These are phyloP conservation scores for Paramecium biaurelia DNA, from an alignment of 73 alveolate genomes.

Conservation along the genomic window DNA sequence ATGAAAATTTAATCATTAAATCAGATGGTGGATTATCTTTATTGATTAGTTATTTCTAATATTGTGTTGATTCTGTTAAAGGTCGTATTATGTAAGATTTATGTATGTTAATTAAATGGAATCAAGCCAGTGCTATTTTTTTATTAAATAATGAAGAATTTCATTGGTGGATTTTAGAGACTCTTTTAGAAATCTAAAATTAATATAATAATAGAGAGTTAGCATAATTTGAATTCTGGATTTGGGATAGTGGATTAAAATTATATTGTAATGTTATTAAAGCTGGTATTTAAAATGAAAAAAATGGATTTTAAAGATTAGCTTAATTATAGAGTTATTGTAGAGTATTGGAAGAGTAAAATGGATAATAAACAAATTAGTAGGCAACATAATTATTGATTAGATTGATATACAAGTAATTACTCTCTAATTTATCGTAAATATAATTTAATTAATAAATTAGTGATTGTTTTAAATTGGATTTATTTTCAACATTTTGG, in stretches of 20 bases:
- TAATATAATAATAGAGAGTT: slow-evolving; percentile 25
- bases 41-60: slow-evolving; percentile 32
- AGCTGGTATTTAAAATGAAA: neutral
- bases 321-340: neutral
- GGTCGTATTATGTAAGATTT: slow-evolving; percentile 45
- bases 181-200: neutral
- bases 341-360: neutral
- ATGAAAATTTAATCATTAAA: slow-evolving; percentile 36
- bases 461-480: neutral
- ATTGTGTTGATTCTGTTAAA: slow-evolving; percentile 38
- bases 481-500: neutral
- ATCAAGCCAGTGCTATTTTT: neutral
- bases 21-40: slow-evolving; percentile 30
- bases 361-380: neutral
- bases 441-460: neutral
- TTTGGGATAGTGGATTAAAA: slow-evolving; percentile 54
- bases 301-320: neutral
- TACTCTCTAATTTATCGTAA: neutral
- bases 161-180: slow-evolving; percentile 46
- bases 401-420: neutral
- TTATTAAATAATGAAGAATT: slow-evolving; percentile 33
- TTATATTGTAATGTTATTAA: slow-evolving; percentile 5
- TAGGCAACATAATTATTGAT: neutral
- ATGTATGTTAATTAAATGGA: slow-evolving; percentile 47
- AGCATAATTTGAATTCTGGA: slow-evolving; percentile 25